Base-by-base conservation (phyloP, 2,329 filamentous ascomycete species). In the Calonectria ilicicola region DNA sequence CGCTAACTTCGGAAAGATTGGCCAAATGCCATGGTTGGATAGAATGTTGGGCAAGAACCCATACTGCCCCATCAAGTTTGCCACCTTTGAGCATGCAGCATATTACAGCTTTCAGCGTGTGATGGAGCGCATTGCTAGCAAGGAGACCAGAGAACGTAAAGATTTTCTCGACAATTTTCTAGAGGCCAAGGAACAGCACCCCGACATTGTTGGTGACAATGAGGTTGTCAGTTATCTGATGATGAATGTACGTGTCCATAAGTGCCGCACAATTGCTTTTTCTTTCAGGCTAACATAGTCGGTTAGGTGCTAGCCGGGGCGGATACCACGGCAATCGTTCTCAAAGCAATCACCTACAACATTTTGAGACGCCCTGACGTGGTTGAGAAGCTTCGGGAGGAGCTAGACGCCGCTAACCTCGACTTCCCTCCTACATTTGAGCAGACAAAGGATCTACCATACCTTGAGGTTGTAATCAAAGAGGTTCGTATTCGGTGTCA, bases 381-480 rank as follows among this genome's bases (percentile, higher is more conserved):
- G 14, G 15, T 65, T 3, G 29, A 53, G 27, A 65, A 65, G 32
- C 63, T 65, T 9, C 44, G 38, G 27, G 63, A 49, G 10, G 63
- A 65, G 38, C 46, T 65, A 12, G 63, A 65, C n/a, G 63, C 46
- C 4, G 63, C 63, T 14, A n/a, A 65, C 15, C 49, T 65, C 17
- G 46, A 32, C n/a, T 65, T 65, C 26, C 63, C 63, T 14, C 63
- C 63, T 15, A 51, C 17, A 2, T 69, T 23, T 21, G 58, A 79
- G 12, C 71, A 78, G 17, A 74, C 80, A 42, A 82, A 75, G 29
- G 79, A 77, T 29, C 80, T 84, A 14, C 82, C 80, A 21, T 87
- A 89, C 76, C 84, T 91, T 12, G 83, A 87, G 51, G 89, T 89
- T 3, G 85, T 89, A 2, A 83, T 91, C 23, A 86, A 85, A 23